These are phyloP conservation scores for Yamadazyma sp. DNA, from an alignment of 805 yeast genomes.

Conservation along the genomic window DNA sequence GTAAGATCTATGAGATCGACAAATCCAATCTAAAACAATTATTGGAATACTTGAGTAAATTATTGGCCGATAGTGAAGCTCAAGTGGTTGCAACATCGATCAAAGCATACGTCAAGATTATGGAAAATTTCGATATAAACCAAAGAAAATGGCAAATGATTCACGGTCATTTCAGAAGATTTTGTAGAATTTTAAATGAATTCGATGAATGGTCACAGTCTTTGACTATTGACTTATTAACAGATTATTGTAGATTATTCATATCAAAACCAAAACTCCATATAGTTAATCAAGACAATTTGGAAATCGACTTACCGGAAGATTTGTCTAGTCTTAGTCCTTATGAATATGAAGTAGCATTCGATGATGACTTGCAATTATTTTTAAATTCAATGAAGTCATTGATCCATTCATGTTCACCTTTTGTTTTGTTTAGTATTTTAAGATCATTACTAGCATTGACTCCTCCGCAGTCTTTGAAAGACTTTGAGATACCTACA, in stretches of 20 bases:
- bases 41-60: constrained; percentile 42
- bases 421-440: constrained; percentile 59
- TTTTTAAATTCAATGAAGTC: constrained; percentile 48
- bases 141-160: constrained; percentile 55
- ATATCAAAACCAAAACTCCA: constrained; percentile 51
- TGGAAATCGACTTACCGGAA: constrained; percentile 42
- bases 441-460: constrained; percentile 55
- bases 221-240: constrained; percentile 55
- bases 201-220: constrained; percentile 77
- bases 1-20: constrained; percentile 48
- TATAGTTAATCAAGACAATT: constrained; percentile 25
- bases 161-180: constrained; percentile 67
- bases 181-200: constrained; percentile 44
- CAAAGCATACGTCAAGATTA: constrained; percentile 48
- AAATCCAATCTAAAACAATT: constrained; percentile 47
- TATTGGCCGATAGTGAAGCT: constrained; percentile 64
- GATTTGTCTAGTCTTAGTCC: constrained; percentile 22
- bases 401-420: constrained; percentile 51
- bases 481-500: constrained; percentile 46
- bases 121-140: constrained; percentile 31
- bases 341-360: constrained; percentile 31
- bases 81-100: constrained; percentile 71
- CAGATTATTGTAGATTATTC: constrained; percentile 62
- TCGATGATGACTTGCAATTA: constrained; percentile 55
- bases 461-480: constrained; percentile 54